Percentiles rank a stretch among this genome's conserved stretches.
phyloP scores from a whole-genome alignment of 1,139 yeast species.

The Blastobotrys illinoisensis region DNA sequence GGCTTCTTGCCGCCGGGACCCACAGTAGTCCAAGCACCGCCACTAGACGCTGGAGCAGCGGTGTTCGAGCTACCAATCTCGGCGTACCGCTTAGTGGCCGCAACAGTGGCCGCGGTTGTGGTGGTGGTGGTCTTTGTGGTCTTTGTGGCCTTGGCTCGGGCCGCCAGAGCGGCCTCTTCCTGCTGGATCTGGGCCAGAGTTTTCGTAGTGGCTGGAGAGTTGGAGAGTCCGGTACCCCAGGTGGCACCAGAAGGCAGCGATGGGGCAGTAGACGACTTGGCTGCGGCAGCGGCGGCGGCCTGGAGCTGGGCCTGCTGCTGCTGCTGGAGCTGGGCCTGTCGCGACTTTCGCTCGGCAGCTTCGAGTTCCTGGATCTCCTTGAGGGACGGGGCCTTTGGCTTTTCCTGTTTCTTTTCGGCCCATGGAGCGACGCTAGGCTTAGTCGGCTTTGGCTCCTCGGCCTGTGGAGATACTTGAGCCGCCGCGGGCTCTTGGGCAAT shows the following conservation, averaged over 20 bases:
- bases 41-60: conserved; percentile 7
- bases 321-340: conserved; percentile 28
- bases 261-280: conserved; percentile 15
- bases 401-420: conserved; percentile 38
- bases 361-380: conserved; percentile 69
- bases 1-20: conserved; percentile 32
- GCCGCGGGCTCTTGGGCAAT: too few species aligned
- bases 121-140: conserved; percentile 21
- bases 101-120: conserved; percentile 14
- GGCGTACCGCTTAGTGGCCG: conserved; percentile 17
- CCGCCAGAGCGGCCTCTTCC: conserved; percentile 40
- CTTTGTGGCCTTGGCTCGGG: conserved; percentile 19
- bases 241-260: conserved; percentile 46
- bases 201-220: conserved; percentile 28
- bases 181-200: conserved; percentile 46
- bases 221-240: conserved; percentile 45
- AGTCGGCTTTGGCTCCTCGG: conserved; percentile 10
- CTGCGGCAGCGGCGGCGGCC: conserved; percentile 16
- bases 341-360: conserved; percentile 40
- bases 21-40: conserved; percentile 36
- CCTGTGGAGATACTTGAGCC: too few species aligned
- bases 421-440: conserved; percentile 38
- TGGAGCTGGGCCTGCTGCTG: conserved; percentile 30
- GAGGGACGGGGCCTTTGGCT: conserved; percentile 48
- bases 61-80: conserved; percentile 11